Evolutionary conservation across 139 green algal species (phyloP).

Genomic region (Asterochloris erici): DNA sequence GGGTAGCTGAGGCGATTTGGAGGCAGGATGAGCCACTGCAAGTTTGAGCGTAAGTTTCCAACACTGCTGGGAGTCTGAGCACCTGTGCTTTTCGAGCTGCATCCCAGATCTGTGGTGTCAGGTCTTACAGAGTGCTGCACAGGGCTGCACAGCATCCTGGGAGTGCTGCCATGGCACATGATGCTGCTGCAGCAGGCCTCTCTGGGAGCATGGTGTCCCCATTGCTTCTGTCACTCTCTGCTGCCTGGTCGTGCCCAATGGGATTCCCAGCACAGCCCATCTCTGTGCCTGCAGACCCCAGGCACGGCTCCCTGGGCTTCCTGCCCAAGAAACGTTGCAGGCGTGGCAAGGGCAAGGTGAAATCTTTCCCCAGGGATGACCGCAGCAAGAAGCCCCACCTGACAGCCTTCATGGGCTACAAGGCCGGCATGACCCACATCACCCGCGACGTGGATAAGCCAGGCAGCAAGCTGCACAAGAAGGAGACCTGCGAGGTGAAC

Average conservation of each 20-base stretch:
- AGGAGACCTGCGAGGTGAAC: slow-evolving; percentile 90
- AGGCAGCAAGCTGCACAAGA: slow-evolving; percentile 99
- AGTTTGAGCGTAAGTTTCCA: slow-evolving; percentile 83
- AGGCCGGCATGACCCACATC: slow-evolving; percentile 98
- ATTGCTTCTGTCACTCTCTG: neutral
- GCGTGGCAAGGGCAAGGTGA: slow-evolving; percentile 88
- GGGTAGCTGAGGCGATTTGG: too few species aligned
- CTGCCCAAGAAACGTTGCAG: slow-evolving; percentile 98
- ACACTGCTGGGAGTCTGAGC: neutral
- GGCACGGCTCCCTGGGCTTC: slow-evolving; percentile 96
- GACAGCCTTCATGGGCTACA: slow-evolving; percentile 96
- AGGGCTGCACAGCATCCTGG: too few species aligned
- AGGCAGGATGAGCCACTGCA: slow-evolving; percentile 83
- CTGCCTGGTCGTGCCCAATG: neutral
- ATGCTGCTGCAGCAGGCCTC: neutral
- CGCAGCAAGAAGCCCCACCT: slow-evolving; percentile 84
- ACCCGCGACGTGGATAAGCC: slow-evolving; percentile 98
- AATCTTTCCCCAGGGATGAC: slow-evolving; percentile 95
- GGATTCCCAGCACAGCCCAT: neutral
- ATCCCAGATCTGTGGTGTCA: too few species aligned
- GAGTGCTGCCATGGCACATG: too few species aligned
- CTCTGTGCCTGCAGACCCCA: slow-evolving; percentile 67
- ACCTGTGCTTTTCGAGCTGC: too few species aligned
- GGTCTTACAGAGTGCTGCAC: too few species aligned
- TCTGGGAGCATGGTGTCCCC: neutral